Conservation (phyloP, 495 filamentous ascomycete genomes). For the Penicillium robsamsonii region DNA sequence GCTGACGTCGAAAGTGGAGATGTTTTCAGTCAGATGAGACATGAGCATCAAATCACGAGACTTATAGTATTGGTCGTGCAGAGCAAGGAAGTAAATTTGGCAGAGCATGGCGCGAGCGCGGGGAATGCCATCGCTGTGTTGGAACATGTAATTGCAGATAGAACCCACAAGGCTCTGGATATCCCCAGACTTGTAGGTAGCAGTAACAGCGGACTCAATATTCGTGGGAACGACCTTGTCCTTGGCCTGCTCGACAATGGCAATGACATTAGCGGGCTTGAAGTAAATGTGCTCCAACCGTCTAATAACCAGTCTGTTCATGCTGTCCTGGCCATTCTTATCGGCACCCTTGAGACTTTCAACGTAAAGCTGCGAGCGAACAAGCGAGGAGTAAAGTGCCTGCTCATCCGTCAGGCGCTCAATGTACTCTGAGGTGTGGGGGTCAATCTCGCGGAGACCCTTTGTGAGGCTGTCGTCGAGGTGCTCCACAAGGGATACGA, state of each 20-base stretch:
- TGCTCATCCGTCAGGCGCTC: constrained; percentile 89
- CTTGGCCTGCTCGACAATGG: constrained; percentile 84
- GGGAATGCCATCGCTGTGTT: constrained; percentile 90
- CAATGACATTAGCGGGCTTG: constrained; percentile 94
- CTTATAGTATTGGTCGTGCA: constrained; percentile 96
- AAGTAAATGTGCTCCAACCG: constrained; percentile 97
- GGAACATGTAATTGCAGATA: constrained; percentile 92
- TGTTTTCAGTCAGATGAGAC: constrained; percentile 98
- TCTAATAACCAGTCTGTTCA: constrained; percentile 90
- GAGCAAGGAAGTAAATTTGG: constrained; percentile 96
- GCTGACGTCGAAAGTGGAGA: constrained; percentile 88
- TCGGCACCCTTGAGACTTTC: constrained; percentile 71
- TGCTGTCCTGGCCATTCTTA: constrained; percentile 74
- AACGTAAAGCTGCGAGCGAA: constrained; percentile 81
- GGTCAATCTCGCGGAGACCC: constrained; percentile 93
- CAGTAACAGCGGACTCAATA: constrained; percentile 77
- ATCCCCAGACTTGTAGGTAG: constrained; percentile 61
- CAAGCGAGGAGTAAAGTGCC: constrained; percentile 86
- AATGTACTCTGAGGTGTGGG: constrained; percentile 98
- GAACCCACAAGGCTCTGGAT: constrained; percentile 74
- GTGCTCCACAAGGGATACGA: constrained; percentile 92
- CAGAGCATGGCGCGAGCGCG: constrained; percentile 95
- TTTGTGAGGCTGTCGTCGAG: constrained; percentile 97
- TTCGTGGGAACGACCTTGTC: constrained; percentile 77
- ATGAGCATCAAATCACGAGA: constrained; percentile 99